Percentiles rank a stretch among this genome's conserved stretches.
Conservation (phyloP, 768 basidiomycete species). For the Dictyophora rubrovolvata region DNA sequence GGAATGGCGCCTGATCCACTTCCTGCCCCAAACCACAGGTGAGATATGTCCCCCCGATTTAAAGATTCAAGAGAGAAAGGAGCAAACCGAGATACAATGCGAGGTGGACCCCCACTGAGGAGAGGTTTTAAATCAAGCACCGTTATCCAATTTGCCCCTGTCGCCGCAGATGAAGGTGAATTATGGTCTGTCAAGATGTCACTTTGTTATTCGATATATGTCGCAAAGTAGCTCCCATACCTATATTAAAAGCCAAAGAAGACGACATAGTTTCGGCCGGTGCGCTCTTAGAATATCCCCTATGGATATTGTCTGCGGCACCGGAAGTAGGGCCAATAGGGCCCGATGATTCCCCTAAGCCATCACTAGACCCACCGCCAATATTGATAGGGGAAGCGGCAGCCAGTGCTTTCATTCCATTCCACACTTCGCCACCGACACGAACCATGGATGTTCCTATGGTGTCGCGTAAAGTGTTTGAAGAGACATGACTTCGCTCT, state of each 20-base stretch:
- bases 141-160: conserved; percentile 36
- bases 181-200: background rate
- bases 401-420: conserved; percentile 52
- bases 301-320: background rate
- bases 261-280: conserved; percentile 30
- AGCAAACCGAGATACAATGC: conserved; percentile 12
- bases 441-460: conserved; percentile 33
- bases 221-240: background rate
- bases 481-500: conserved; percentile 28
- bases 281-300: conserved; percentile 48
- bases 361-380: conserved; percentile 9
- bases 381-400: conserved; percentile 24
- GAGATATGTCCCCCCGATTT: background rate
- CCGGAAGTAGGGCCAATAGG: conserved; percentile 15
- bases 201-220: background rate
- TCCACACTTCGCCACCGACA: conserved; percentile 52
- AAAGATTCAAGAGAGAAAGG: background rate
- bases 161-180: conserved; percentile 11
- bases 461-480: conserved; percentile 28
- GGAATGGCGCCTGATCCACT: conserved; percentile 34
- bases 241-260: conserved; percentile 2
- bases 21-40: conserved; percentile 33
- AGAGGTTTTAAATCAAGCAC: conserved; percentile 45
- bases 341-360: conserved; percentile 3
- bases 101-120: conserved; percentile 9